Base-by-base conservation (phyloP, 2,329 filamentous ascomycete genomes). In the Xylariales sp. region DNA sequence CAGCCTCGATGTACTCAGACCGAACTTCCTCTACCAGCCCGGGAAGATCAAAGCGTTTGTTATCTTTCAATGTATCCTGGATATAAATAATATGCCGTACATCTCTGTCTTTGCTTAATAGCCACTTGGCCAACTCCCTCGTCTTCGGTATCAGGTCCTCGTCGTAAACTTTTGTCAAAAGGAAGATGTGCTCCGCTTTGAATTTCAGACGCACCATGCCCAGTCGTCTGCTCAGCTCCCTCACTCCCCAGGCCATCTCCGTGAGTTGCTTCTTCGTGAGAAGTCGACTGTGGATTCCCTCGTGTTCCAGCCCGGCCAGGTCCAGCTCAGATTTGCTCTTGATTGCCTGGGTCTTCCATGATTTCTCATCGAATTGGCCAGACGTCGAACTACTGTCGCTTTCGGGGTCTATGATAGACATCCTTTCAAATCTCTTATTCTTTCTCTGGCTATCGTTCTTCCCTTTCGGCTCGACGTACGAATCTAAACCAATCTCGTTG, bases 171-270 rank as follows among this genome's bases (percentile, higher is more conserved):
- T 99, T 99, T 49, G 93, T 97, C 56, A 99, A 83, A 39, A 99
- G 82, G 75, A 98, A 97, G 36, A 99, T 90, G 64, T 88, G 91
- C 77, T 89, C 89, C 71, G 97, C 93, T 61, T 91, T 90, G 72
- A 97, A 89, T 78, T 91, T 92, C 69, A 99, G 84, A 65, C 91
- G 89, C 78, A 98, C 90, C 79, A 90, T 94, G 59, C 93, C 92
- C 67, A 98, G 82, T 68, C 93, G 91, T 76, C 97, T 92, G 36
- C 93, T 95, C 66, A 99, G 83, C 80, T 97, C 93, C 55, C 96
- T 87, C 65, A 98, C 96, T 32, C 95, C 94, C 89, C 95, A 94
- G 0, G 95, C 94, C 95, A 99, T 98, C 75, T 98, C 96, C 14
- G 92, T 94, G 49, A 99, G 85, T 80, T 99, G 93, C 79, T 93